Conservation (phyloP, 2,329 filamentous ascomycete genomes). For the Trichoderma atroviride region DNA sequence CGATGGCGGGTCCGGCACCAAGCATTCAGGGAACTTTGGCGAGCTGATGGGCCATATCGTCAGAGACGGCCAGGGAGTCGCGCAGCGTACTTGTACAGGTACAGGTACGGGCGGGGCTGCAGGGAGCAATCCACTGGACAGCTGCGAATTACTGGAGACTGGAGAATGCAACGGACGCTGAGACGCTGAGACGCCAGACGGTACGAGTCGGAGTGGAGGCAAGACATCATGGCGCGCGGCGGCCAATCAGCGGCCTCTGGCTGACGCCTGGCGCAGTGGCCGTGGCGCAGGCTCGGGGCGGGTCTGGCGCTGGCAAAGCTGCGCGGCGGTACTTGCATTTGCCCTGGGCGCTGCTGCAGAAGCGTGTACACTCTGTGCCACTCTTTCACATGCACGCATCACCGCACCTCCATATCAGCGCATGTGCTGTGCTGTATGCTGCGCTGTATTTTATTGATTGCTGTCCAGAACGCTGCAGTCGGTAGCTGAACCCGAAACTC, state of each 20-base stretch:
- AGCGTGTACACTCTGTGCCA: background rate
- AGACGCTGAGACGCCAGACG: background rate
- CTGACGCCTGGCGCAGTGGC: background rate
- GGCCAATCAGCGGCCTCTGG: background rate
- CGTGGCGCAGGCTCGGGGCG: background rate
- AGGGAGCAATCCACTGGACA: background rate
- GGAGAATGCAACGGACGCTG: background rate
- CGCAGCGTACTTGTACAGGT: background rate
- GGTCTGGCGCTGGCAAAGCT: background rate
- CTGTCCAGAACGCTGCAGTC: background rate
- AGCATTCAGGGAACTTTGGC: conserved; percentile 5
- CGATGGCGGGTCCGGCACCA: conserved; percentile 15
- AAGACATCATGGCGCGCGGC: background rate
- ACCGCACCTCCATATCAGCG: background rate
- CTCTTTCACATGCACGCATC: background rate
- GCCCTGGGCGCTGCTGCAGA: background rate
- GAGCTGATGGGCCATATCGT: conserved; percentile 23
- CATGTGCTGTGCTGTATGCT: background rate
- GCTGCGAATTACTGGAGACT: too few relatives aligned
- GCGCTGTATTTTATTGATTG: too few relatives aligned
- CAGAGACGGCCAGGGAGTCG: background rate
- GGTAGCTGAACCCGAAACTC: background rate
- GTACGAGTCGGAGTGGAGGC: background rate
- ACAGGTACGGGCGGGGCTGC: background rate
- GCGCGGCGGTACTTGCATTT: background rate